Conservation (phyloP, 306 rosid genomes). For the Citrullus mucosospermus region DNA sequence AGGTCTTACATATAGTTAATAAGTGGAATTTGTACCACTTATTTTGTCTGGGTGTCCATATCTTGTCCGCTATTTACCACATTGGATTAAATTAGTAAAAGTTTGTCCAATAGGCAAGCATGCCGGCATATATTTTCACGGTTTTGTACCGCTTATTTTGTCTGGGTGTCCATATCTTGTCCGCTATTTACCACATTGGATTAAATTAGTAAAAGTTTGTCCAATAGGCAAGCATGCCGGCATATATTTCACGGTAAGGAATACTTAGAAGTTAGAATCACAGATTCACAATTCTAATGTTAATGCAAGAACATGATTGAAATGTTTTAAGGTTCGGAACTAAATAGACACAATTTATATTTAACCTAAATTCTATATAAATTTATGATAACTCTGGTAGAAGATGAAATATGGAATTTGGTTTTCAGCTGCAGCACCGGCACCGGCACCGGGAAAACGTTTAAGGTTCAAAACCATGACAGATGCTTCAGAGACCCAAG, state of each 20-base stretch:
- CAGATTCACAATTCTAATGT: neutral
- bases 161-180: neutral
- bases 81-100: neutral
- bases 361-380: neutral
- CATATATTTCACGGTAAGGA: neutral
- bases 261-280: neutral
- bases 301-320: neutral
- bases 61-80: neutral
- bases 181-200: too few relatives aligned
- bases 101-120: neutral
- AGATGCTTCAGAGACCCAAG: slow-evolving; percentile 80
- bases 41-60: neutral
- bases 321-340: neutral
- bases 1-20: too few relatives aligned
- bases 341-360: neutral
- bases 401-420: slow-evolving; percentile 9
- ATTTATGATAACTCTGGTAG: neutral
- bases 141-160: neutral
- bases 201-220: neutral
- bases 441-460: slow-evolving; percentile 32
- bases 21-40: neutral
- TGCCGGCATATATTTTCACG: neutral
- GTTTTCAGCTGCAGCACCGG: slow-evolving; percentile 29
- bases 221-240: neutral
- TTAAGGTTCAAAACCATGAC: slow-evolving; percentile 73